phyloP scores from a whole-genome alignment of 2,329 filamentous ascomycete genomes.

The Phialophora chinensis region DNA sequence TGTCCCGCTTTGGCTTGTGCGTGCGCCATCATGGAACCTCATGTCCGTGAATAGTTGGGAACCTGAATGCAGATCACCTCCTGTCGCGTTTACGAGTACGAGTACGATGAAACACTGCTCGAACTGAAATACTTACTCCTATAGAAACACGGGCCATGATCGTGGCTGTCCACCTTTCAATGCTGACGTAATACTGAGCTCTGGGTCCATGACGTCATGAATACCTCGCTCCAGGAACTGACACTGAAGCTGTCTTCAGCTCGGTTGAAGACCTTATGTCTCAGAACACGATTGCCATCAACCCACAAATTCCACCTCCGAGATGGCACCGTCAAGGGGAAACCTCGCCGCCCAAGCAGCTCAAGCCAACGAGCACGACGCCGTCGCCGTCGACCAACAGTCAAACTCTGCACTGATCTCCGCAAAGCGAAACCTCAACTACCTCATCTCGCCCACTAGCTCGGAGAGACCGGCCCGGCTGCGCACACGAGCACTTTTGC shows the following conservation, averaged over 20 bases:
- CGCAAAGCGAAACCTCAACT: slow-evolving; percentile 39
- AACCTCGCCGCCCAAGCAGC: background rate
- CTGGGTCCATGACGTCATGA: background rate
- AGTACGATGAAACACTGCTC: no score
- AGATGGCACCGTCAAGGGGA: slow-evolving; percentile 29
- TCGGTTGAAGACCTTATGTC: background rate
- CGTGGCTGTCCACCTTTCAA: no score
- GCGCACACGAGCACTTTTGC: slow-evolving; percentile 38
- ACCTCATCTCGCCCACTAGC: slow-evolving; percentile 33
- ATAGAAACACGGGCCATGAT: no score
- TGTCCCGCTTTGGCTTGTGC: background rate
- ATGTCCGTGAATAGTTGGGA: background rate
- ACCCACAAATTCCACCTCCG: background rate
- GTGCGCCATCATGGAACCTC: background rate
- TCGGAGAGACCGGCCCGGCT: slow-evolving; percentile 31
- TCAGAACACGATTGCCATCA: background rate
- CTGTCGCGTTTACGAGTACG: no score
- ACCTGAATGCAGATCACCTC: background rate
- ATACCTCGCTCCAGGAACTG: background rate
- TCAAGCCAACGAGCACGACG: slow-evolving; percentile 16
- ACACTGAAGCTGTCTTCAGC: background rate
- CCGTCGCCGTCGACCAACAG: slow-evolving; percentile 36
- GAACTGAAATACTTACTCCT: no score
- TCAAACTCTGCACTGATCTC: slow-evolving; percentile 34
- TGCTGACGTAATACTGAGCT: background rate